These are phyloP conservation scores for Calocera viscosa DNA, from an alignment of 768 basidiomycete genomes.

Conservation along the genomic window DNA sequence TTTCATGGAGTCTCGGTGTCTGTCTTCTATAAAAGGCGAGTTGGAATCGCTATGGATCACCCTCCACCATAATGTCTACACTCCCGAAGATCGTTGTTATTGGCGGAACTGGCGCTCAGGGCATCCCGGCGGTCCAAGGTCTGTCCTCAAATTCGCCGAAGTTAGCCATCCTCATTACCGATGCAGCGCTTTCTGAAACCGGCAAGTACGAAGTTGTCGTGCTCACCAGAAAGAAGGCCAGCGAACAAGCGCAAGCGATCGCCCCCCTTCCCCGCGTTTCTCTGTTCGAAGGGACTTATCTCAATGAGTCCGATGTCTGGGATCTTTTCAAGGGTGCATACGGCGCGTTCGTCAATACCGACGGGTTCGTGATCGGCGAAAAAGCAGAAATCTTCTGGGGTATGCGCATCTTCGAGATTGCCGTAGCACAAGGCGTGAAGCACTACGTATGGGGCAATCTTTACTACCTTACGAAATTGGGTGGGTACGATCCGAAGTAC, in stretches of 20 bases:
- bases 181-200: not conserved
- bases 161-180: not conserved
- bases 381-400: slow-evolving; percentile 32
- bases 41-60: not conserved
- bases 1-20: too few species aligned
- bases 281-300: slow-evolving; percentile 5
- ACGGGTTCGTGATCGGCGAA: slow-evolving; percentile 33
- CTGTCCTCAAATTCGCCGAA: not conserved
- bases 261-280: not conserved
- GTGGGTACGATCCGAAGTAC: slow-evolving; percentile 24
- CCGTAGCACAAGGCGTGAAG: slow-evolving; percentile 26
- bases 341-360: slow-evolving; percentile 33
- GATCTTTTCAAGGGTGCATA: slow-evolving; percentile 23
- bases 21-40: too few species aligned
- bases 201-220: not conserved
- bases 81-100: slow-evolving; percentile 30
- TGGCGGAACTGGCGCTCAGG: slow-evolving; percentile 39
- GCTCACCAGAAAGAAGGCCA: slow-evolving; percentile 7
- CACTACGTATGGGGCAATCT: slow-evolving; percentile 35
- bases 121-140: slow-evolving; percentile 21
- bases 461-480: slow-evolving; percentile 34
- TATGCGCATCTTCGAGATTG: slow-evolving; percentile 34
- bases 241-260: not conserved
- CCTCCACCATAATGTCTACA: not conserved
- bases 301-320: not conserved